These are phyloP conservation scores for Sutorius eximius DNA, from an alignment of 1,284 basidiomycete species.

Conservation along the genomic window DNA sequence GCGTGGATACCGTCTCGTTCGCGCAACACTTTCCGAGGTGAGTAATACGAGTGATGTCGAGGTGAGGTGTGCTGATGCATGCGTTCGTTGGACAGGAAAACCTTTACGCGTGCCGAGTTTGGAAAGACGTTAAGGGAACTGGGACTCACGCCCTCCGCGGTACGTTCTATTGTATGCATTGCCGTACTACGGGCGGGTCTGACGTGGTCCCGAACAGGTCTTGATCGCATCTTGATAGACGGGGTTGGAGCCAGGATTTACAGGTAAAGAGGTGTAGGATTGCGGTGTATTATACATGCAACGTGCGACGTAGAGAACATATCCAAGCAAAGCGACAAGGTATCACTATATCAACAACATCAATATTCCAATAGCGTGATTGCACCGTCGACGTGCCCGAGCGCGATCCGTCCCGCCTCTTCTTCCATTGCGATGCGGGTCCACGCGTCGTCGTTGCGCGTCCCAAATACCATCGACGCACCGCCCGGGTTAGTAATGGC, in stretches of 20 bases:
- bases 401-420: conserved; percentile 55
- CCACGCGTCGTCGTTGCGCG: conserved; percentile 52
- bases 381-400: conserved; percentile 50
- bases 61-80: no score
- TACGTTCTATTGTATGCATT: conserved; percentile 32
- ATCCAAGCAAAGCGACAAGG: not conserved
- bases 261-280: not conserved
- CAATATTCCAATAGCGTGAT: conserved; percentile 53
- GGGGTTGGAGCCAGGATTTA: not conserved
- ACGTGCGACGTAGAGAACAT: not conserved
- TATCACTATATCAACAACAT: not conserved
- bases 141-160: conserved; percentile 78
- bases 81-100: conserved; percentile 47
- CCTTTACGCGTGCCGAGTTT: conserved; percentile 63
- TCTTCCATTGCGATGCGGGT: conserved; percentile 56
- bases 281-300: not conserved
- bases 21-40: conserved; percentile 84
- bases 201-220: conserved; percentile 38
- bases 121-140: conserved; percentile 68
- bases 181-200: not conserved
- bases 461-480: conserved; percentile 45
- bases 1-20: conserved; percentile 75
- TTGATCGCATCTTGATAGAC: conserved; percentile 46
- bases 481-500: not conserved
- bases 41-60: conserved; percentile 18